These are phyloP conservation scores for Zasmidium citrigriseum DNA, from an alignment of 2,329 filamentous ascomycete genomes.

Conservation along the genomic window DNA sequence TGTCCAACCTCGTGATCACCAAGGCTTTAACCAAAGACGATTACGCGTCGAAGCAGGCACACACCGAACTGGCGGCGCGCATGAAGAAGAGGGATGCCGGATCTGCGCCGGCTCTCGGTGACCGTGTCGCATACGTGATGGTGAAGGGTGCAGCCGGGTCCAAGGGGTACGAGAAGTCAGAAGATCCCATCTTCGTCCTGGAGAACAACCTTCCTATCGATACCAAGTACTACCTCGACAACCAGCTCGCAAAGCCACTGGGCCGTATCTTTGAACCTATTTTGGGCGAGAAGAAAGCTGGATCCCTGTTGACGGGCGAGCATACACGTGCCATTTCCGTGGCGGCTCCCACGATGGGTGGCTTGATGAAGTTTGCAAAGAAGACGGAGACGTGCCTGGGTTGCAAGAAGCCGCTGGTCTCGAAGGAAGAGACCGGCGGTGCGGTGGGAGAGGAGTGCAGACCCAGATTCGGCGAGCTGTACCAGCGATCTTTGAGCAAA, in stretches of 20 bases:
- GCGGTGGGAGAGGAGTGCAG: constrained; percentile 88
- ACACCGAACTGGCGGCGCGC: constrained; percentile 90
- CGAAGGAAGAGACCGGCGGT: constrained; percentile 75
- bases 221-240: constrained; percentile 97
- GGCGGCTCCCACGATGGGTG: constrained; percentile 85
- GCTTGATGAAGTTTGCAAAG: constrained; percentile 97
- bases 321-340: constrained; percentile 95
- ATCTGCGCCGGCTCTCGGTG: constrained; percentile 87
- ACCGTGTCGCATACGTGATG: constrained; percentile 98
- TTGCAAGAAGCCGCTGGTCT: constrained; percentile 91
- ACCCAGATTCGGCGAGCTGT: constrained; percentile 84
- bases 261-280: constrained; percentile 97
- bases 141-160: constrained; percentile 84
- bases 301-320: constrained; percentile 81
- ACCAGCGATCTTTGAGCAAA: constrained; percentile 85
- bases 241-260: constrained; percentile 93
- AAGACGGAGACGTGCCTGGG: constrained; percentile 98
- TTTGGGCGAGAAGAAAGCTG: constrained; percentile 87
- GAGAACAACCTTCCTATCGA: constrained; percentile 98
- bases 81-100: constrained; percentile 98
- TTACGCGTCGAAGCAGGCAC: constrained; percentile 90
- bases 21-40: constrained; percentile 91
- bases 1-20: constrained; percentile 98
- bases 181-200: constrained; percentile 94
- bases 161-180: constrained; percentile 95